Evolutionary conservation across 2,329 filamentous ascomycete genomes (phyloP), one percentile per base, ranked within the genome.

Genomic region (Onygena corvina): DNA sequence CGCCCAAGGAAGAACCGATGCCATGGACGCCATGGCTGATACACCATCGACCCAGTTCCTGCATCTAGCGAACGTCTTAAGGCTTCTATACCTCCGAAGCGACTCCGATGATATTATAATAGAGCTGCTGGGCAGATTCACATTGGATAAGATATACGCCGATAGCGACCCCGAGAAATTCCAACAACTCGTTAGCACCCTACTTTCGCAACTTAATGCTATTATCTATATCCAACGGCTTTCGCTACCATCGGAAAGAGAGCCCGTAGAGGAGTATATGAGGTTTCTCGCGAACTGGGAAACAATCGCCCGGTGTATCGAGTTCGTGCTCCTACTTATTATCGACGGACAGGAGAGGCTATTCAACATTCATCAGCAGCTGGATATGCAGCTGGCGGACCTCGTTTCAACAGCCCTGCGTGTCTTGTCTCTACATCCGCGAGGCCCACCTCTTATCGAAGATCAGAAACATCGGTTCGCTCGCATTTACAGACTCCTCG

Each of bases 91-190:
- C 3, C 63, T 69, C 16, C 64, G 67, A 30, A 65, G 64, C 52
- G 67, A 70, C 51, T 55, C 67, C 50, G 67, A 70, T 54, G 64
- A 65, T 55, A 65, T 70, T 44, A 60, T 70, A 33, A 51, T 67
- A 8, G 66, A 70, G 55, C 57, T 69, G n/a, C 59, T 70, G 6
- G 67, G 67, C 21, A 59, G 61, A n/a, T 70, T 70, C 53, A 66
- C 67, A 6, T 58, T 70, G 14, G 67, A 70, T 50, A 68, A 62
- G 53, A 64, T 70, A 30, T 69, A 70, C 50, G 57, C 64, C 6
- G 60, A 65, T 16, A 53, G 57, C 20, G 58, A 63, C 44, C 61
- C 63, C 20, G 59, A 62, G 21, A 56, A 57, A 2, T 68, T 69
- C 53, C 66, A 69, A 49, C 57, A 59, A 23, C 53, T 67, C 30